Conservation (phyloP, 2,329 filamentous ascomycete species). For the Pseudogymnoascus sp. region DNA sequence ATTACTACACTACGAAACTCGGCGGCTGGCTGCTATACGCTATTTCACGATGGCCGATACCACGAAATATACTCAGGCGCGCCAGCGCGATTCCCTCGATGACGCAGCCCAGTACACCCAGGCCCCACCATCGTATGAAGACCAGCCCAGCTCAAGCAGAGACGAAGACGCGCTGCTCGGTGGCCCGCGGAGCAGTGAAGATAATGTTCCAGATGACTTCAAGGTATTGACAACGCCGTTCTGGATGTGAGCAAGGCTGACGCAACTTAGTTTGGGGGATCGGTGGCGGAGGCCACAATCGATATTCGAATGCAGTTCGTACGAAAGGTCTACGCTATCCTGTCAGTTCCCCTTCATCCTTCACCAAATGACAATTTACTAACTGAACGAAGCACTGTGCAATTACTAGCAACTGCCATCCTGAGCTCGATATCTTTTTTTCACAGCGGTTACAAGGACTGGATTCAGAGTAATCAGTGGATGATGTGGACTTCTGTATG, state of each 20-base stretch:
- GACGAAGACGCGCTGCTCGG: conserved; percentile 51
- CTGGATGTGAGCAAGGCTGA: conserved; percentile 9
- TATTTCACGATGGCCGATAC: conserved; percentile 56
- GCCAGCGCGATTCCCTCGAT: conserved; percentile 80
- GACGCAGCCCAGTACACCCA: conserved; percentile 58
- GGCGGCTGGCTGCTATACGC: background rate
- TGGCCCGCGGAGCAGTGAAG: conserved; percentile 69
- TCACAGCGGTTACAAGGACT: conserved; percentile 67
- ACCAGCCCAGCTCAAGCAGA: conserved; percentile 45
- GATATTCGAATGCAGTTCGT: conserved; percentile 96
- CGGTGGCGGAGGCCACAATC: conserved; percentile 85
- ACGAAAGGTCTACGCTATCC: conserved; percentile 94
- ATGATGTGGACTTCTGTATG: conserved; percentile 76
- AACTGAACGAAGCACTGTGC: conserved; percentile 55
- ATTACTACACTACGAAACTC: background rate
- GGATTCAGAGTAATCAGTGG: conserved; percentile 79
- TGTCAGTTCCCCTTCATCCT: conserved; percentile 41
- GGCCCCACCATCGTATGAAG: conserved; percentile 76
- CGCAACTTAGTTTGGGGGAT: conserved; percentile 68
- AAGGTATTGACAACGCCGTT: conserved; percentile 49
- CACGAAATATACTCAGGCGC: conserved; percentile 74
- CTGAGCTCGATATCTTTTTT: conserved; percentile 83
- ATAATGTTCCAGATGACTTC: conserved; percentile 95
- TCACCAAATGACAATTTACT: background rate
- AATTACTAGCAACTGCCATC: conserved; percentile 75